Evolutionary conservation across 139 green algal genomes (phyloP), one percentile per base, ranked within the genome.

Genomic region (Dunaliella primolecta): DNA sequence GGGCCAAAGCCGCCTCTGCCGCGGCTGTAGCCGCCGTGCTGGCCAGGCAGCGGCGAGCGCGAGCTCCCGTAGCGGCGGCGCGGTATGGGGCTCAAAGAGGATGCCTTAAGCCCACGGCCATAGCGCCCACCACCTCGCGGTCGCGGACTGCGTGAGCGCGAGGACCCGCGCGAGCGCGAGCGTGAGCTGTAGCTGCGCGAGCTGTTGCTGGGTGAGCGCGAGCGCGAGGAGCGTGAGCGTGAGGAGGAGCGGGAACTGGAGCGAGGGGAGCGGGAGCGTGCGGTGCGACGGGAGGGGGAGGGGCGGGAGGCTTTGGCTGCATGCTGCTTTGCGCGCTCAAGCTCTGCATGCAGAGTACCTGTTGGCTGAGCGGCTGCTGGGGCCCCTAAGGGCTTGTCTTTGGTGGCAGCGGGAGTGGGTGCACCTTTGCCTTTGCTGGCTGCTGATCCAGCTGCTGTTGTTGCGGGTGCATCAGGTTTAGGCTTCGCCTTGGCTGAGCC

Each of bases 241-340:
- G 75, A 38, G 1, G 80, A 38, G 2, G 81, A 84, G 31, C 57
- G 55, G 2, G 77, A 87, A 11, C 56, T 29, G 0, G 55, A 7
- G 83, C 83, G 75, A 0, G 83, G 74, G 76, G 76, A 83, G 15
- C 38, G 75, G 34, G 76, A 86, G 35, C 83, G 56, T 56, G 77
- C 79, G 57, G 32, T 1, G 24, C 55, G 46, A 2, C 76, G 56
- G 46, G 46, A 64, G 15, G 35, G 82, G n/a, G 36, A 25, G 7
- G 46, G 46, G 7, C 46, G 46, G 46, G 71, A 35, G 75, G 29
- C 75, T 29, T 74, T 30, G 83, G 76, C 3, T 36, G 83, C 31
- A 34, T 83, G n/a, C 77, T 35, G 75, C 46, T 64, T 64, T 15
- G 46, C 46, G 7, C 46, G 75, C 75, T 80, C 75, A 1, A 27